Base-by-base conservation (phyloP, 345 rosid genomes). In the Acer campestre region DNA sequence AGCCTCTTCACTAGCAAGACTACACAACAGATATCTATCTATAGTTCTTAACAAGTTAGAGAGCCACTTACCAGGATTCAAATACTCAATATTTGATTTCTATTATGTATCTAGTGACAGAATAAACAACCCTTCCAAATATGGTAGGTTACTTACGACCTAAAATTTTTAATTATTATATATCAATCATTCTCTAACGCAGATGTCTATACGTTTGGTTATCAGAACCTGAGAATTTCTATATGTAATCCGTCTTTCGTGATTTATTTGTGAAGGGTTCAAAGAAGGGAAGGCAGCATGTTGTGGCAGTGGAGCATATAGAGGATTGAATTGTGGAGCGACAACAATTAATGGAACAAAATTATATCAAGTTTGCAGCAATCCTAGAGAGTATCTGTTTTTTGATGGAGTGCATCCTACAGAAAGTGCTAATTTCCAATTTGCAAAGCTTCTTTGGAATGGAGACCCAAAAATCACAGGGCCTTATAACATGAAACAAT, bases 401-500 rank as follows among this genome's bases (percentile, higher is more conserved):
- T 80, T 80, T 55, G 82, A 80, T 64, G 79, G 79, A 20, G 75
- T 61, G 18, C 79, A 80, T 14, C 68, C 79, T 2, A 61, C 79
- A 51, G 79, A 80, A 38, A 63, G 25, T 46, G 55, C 82, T n/a
- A 80, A 80, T 38, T 7, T 17, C 2, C 75, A 75, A 25, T 29
- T 80, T 10, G 78, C 72, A 4, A 17, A 75, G 66, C 71, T 80
- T n/a, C 29, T 75, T 0, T 71, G 83, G 80, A 56, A 63, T 64
- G 80, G 80, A 72, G 16, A 25, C 1, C 22, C 80, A 4, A 76
- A 62, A 40, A 25, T 72, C 16, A 72, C 80, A 7, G 73, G 70
- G 13, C 78, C 83, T 44, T 66, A 56, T 23, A 71, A 65, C 22
- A 22, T 75, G 58, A 76, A 77, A 58, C 80, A 72, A 27, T 75